These are phyloP conservation scores for Infundibulicybe gibba DNA, from an alignment of 768 basidiomycete genomes.

Conservation along the genomic window DNA sequence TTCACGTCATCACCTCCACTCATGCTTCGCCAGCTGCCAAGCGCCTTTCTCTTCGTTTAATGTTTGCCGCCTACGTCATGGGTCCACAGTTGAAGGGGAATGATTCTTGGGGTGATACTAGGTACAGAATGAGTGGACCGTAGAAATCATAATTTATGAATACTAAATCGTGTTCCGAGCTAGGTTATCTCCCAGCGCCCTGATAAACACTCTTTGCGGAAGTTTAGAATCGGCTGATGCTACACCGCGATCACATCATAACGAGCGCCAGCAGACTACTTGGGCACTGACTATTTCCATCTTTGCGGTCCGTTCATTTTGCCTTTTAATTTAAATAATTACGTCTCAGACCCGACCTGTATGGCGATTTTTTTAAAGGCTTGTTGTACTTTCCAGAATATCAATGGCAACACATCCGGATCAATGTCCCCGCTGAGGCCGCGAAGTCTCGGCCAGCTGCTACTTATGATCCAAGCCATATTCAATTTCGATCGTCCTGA, in stretches of 20 bases:
- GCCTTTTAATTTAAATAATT: background rate
- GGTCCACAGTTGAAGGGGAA: conserved; percentile 30
- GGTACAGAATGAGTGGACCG: conserved; percentile 8
- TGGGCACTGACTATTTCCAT: conserved; percentile 39
- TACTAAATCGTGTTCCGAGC: background rate
- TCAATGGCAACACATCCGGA: background rate
- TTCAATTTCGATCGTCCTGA: conserved; percentile 23
- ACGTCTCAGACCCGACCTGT: background rate
- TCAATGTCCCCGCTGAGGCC: conserved; percentile 35
- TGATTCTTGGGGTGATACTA: conserved; percentile 16
- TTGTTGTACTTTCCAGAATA: conserved; percentile 12
- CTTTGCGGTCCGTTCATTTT: conserved; percentile 30
- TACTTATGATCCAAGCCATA: conserved; percentile 40
- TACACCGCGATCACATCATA: conserved; percentile 5
- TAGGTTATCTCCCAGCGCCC: conserved; percentile 10
- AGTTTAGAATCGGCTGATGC: background rate
- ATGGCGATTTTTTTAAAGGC: conserved; percentile 11
- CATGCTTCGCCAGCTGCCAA: conserved; percentile 56
- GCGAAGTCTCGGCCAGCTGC: conserved; percentile 37
- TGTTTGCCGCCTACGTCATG: conserved; percentile 55
- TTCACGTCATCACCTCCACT: conserved; percentile 41
- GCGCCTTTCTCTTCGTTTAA: conserved; percentile 52
- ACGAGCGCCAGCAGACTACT: conserved; percentile 24
- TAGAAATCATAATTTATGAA: background rate
- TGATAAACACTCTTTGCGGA: conserved; percentile 6